Evolutionary conservation across 2,329 filamentous ascomycete species (phyloP), one percentile per base, ranked within the genome.

Genomic region (Hypomyces rosellus): DNA sequence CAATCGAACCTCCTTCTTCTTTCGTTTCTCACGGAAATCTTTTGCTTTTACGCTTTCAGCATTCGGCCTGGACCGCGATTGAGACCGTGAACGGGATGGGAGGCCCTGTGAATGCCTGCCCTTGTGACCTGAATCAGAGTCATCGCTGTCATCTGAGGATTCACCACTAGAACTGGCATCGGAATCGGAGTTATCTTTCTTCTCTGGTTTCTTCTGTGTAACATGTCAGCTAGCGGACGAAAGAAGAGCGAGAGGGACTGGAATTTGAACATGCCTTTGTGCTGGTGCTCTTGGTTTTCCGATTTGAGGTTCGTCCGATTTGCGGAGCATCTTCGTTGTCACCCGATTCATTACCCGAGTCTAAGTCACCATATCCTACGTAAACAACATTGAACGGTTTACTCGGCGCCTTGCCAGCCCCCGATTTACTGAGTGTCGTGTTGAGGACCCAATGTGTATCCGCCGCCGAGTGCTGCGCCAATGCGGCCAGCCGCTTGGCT

Each of bases 371-470:
- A 53, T 75, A 79, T 18, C 74, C 73, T 54, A 78, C 70, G 51
- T 83, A 82, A 44, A 88, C 77, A 34, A 91, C 75, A 48, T 76
- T 74, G 48, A 80, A 63, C 22, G 70, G 71, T 38, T 69, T 61
- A 51, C 71, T 65, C 40, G 67, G 54, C 49, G 58, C 57, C 57
- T 59, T 60, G 16, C 55, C 51, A 20, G 65, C 60, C 48, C 57
- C 58, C 11, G 56, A 40, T 14, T 60, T 55, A 34, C 55, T 48
- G 45, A 59, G 55, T 14, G 59, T 57, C 47, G 81, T 75, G 54
- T 81, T 82, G 49, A 91, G 70, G 15, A 88, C 84, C 88, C 88
- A 92, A 63, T 84, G 83, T 15, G 85, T 85, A 65, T 91, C 88
- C 47, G 84, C 82, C 40, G 78, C 75, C 8, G 81, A 80, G 54